Base-by-base conservation (phyloP, 495 filamentous ascomycete genomes). In the Daldinia grandis region DNA sequence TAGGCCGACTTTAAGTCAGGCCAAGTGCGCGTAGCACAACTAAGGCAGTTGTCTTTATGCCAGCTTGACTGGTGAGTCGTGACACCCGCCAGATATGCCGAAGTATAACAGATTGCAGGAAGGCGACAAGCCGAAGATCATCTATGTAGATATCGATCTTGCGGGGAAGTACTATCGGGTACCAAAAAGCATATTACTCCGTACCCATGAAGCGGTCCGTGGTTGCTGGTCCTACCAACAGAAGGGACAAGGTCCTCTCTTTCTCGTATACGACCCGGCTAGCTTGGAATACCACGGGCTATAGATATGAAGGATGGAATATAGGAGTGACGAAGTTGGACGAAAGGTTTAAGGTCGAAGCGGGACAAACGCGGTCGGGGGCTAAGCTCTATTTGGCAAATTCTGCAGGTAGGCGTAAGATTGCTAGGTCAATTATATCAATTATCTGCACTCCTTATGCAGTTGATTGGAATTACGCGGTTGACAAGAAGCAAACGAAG, bases 391-490 rank as follows among this genome's bases (percentile, higher is more conserved):
- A 44, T 27, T 58, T 42, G 58, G 25, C 1, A 40, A 19, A 68
- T n/a, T 62, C 58, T 56, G 65, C 40, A 30, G 25, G 58, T 24
- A 68, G 58, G 58, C 58, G 65, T 68, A 30, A 53, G 33, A 60
- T 60, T 57, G 28, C 21, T 21, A 28, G 55, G 40, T 17, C 3
- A 17, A 47, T 28, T 62, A 19, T 38, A 64, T 35, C 47, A 49
- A 58, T 12, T 27, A 30, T 42, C 38, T 47, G 40, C 54, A 31
- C 17, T 51, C 7, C 19, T 19, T 37, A 31, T 35, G 37, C 31
- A 2, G 6, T 57, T 37, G 35, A 8, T 27, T 27, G 31, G n/a
- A n/a, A 37, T 47, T 4, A 57, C 31, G 40, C 7, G 14, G 28
- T 64, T 27, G 38, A 37, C 42, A 21, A 38, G 19, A 19, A 38